Evolutionary conservation across 768 basidiomycete genomes (phyloP).

Genomic region (Nidularia sp.): DNA sequence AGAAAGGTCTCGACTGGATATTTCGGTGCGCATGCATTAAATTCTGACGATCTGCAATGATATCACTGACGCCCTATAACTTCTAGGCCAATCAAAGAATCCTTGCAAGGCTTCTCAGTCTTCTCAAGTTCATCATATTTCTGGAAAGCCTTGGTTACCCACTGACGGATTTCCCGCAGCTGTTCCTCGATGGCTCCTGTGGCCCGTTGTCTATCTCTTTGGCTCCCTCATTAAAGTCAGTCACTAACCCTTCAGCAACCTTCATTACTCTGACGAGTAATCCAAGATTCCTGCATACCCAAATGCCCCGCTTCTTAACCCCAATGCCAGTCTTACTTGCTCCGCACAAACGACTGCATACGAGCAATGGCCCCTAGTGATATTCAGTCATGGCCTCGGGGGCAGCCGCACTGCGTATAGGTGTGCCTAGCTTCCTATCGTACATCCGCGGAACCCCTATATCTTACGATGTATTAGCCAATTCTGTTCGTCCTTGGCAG

Average conservation of each 20-base stretch:
- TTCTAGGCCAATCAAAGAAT: conserved; percentile 38
- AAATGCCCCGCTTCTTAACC: conserved; percentile 50
- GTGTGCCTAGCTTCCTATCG: too few species aligned
- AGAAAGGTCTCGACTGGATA: conserved; percentile 52
- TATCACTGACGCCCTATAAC: neutral
- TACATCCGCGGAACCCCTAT: too few species aligned
- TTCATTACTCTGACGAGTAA: neutral
- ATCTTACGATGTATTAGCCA: neutral
- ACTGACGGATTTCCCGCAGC: conserved; percentile 15
- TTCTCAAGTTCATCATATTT: conserved; percentile 36
- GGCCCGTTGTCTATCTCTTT: conserved; percentile 50
- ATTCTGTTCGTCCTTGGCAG: conserved; percentile 32
- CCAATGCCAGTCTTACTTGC: conserved; percentile 8
- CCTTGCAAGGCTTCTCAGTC: conserved; percentile 42
- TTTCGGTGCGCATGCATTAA: conserved; percentile 39
- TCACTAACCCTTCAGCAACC: neutral
- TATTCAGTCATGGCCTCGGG: conserved; percentile 84
- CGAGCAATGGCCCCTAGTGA: conserved; percentile 68
- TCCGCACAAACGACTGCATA: conserved; percentile 1
- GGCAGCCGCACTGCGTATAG: conserved; percentile 73
- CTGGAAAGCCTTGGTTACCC: neutral
- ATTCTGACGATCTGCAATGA: neutral
- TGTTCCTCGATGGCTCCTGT: conserved; percentile 35
- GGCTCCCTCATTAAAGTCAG: conserved; percentile 43
- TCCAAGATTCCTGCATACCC: conserved; percentile 52